These are phyloP conservation scores for Aphanomyces astaci DNA, from an alignment of 352 stramenopile genomes.

Conservation along the genomic window DNA sequence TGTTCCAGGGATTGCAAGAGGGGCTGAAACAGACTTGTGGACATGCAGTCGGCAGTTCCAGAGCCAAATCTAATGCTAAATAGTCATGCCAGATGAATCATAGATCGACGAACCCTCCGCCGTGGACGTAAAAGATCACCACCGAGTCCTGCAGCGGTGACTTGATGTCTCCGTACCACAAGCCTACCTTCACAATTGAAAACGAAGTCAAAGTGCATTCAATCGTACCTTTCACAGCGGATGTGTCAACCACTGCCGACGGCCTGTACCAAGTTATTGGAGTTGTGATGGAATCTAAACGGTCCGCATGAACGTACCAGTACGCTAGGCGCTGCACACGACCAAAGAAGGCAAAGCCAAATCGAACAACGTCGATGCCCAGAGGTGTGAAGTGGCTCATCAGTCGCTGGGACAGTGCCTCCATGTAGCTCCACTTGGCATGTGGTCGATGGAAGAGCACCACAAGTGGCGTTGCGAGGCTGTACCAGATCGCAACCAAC, in stretches of 20 bases:
- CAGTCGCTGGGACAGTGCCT: constrained; percentile 3
- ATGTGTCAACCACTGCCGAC: not conserved
- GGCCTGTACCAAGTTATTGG: not conserved
- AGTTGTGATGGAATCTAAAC: not conserved
- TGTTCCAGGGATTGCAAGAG: not conserved
- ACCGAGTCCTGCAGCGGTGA: not conserved
- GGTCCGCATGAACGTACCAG: too few relatives aligned
- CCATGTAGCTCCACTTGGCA: not conserved
- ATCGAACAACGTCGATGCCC: not conserved
- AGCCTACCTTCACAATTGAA: too few relatives aligned
- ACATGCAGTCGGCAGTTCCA: not conserved
- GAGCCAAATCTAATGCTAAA: constrained; percentile 4
- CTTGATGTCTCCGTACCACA: constrained; percentile 10
- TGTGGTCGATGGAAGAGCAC: constrained; percentile 12
- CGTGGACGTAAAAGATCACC: constrained; percentile 10
- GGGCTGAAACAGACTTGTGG: not conserved
- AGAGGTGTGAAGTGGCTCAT: not conserved
- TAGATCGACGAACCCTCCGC: constrained; percentile 7
- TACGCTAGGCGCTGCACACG: constrained; percentile 8
- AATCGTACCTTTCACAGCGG: constrained; percentile 12
- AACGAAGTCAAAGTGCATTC: too few relatives aligned
- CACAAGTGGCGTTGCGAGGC: not conserved
- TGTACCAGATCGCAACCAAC: not conserved
- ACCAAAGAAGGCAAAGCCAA: constrained; percentile 12
- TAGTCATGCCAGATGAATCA: not conserved